phyloP scores from a whole-genome alignment of 2,329 filamentous ascomycete species.

The Venturia nashicola region DNA sequence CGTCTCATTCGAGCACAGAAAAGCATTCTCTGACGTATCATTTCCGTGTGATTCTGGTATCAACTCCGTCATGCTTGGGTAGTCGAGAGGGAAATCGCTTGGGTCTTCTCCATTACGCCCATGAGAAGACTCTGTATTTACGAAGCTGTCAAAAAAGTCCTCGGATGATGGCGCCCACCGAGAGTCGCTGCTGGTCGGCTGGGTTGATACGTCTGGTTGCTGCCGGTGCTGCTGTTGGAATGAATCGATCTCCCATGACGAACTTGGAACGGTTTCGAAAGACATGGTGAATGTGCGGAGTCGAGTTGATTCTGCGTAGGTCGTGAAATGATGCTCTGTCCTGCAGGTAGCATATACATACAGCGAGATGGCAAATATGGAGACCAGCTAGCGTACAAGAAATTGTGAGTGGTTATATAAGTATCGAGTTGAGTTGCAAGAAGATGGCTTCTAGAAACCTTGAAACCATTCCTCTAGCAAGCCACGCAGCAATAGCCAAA shows the following conservation, averaged over 20 bases:
- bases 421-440: background rate
- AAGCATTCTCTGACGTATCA: slow-evolving; percentile 17
- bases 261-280: background rate
- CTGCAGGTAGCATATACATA: background rate
- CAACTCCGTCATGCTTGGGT: slow-evolving; percentile 39
- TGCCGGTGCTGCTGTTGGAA: background rate
- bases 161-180: slow-evolving; percentile 44
- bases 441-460: background rate
- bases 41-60: slow-evolving; percentile 39
- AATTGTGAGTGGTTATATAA: background rate
- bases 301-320: background rate
- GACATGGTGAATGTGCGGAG: background rate
- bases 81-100: slow-evolving; percentile 36
- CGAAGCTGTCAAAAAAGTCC: slow-evolving; percentile 52
- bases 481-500: background rate
- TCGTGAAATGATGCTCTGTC: background rate
- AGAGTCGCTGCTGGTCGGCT: slow-evolving; percentile 33
- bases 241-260: background rate
- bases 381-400: background rate
- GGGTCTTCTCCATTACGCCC: slow-evolving; percentile 29
- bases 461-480: background rate
- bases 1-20: slow-evolving; percentile 35
- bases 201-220: background rate
- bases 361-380: background rate
- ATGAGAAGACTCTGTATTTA: slow-evolving; percentile 44